Base-by-base conservation (phyloP, 805 yeast genomes). In the Candida nemodendra region DNA sequence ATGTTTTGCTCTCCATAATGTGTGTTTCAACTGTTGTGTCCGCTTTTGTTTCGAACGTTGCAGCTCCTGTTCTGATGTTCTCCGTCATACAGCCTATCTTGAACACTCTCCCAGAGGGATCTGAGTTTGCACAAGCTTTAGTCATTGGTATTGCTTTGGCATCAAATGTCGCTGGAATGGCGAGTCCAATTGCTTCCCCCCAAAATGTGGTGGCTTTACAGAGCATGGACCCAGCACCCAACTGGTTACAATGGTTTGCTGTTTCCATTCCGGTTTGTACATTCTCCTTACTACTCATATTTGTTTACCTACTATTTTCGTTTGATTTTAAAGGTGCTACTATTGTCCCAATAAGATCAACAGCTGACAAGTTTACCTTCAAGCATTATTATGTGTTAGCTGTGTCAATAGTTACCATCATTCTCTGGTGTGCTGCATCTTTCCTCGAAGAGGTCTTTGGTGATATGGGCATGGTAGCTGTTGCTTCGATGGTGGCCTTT, bases 31-130 rank as follows among this genome's bases (percentile, higher is more conserved):
- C 90, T 27, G 79, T 91, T 53, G 79, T 86, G 27, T 80, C 95
- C 4, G 89, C 91, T 87, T 90, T 96, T 95, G 93, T 91, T 27
- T 84, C 95, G 18, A 91, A 91, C 59, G 98, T 91, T 29, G 99
- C 99, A 1, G 93, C 98, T 1, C 99, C 99, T 0, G 97, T 91
- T 3, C 71, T 91, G 38, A 85, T 95, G 64, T 87, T 76, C 54
- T 88, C 96, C 5, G 84, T 91, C 45, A 81, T 91, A 41, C 96
- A 90, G 61, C 97, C 98, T 0, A 68, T 91, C 16, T 66, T 91
- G 48, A 74, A 96, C 54, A 86, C 95, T 0, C 65, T 90, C 29
- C 95, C 95, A 15, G 78, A 84, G 33, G 79, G 79, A 9, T 81
- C 90, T 16, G 73, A 79, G 3, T 87, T 88, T 53, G 85, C 86